Evolutionary conservation across 495 filamentous ascomycete genomes (phyloP).

Genomic region (Aspergillus campestris): DNA sequence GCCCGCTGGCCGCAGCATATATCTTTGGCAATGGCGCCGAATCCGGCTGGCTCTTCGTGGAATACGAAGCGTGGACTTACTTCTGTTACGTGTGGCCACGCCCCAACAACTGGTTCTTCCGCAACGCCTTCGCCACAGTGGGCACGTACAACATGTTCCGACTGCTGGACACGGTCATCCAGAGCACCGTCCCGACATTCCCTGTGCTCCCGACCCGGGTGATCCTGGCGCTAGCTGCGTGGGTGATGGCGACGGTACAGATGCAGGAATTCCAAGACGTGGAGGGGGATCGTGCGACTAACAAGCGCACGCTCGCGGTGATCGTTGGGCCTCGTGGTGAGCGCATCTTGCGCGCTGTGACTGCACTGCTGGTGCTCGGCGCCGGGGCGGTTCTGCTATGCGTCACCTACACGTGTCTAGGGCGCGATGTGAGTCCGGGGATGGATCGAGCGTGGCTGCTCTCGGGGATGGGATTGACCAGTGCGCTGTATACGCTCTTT

Average conservation of each 20-base stretch:
- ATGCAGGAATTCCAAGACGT: neutral
- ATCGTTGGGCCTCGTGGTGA: neutral
- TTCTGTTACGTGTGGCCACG: neutral
- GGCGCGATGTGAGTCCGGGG: no score
- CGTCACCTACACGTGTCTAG: neutral
- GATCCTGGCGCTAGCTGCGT: neutral
- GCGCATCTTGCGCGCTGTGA: neutral
- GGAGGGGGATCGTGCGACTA: neutral
- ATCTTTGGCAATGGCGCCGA: neutral
- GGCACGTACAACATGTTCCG: neutral
- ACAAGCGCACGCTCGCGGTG: neutral
- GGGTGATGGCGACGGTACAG: neutral
- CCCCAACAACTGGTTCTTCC: neutral
- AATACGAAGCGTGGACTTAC: neutral
- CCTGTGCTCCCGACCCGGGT: neutral
- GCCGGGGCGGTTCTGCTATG: neutral
- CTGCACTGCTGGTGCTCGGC: neutral
- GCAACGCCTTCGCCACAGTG: neutral
- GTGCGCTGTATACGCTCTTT: neutral
- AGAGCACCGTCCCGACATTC: neutral
- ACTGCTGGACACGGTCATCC: neutral
- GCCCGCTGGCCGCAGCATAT: no score
- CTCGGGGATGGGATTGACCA: neutral
- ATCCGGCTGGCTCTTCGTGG: no score
- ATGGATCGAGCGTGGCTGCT: no score